Base-by-base conservation (phyloP, 1,284 basidiomycete species). In the Moesziomyces antarcticus region DNA sequence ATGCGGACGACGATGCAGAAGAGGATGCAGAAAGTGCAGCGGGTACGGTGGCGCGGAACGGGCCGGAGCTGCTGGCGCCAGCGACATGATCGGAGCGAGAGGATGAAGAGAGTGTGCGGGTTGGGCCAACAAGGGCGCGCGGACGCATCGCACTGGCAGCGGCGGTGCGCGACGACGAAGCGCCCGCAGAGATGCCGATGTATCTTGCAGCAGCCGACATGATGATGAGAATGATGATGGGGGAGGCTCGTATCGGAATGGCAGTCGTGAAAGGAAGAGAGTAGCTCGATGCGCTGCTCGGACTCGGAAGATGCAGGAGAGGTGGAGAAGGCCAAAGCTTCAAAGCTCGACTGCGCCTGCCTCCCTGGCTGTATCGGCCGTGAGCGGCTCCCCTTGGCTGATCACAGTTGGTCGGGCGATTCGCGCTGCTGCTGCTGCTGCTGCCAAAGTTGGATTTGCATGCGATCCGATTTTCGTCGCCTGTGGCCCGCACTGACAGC, bases 121-220 rank as follows among this genome's bases (percentile, higher is more conserved):
- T 24, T 49, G 27, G 35, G 49, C 27, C 35, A 25, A 51, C 57
- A 3, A 66, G 30, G 21, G 44, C 44, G 27, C 60, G 52, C 42
- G 58, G 66, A 51, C 50, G 50, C 35, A 69, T 43, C 13, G 60
- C 59, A 22, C 33, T 49, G 18, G 41, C 6, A 27, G 25, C 46
- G 8, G 37, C 45, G 22, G 58, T 33, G 21, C 60, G 66, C 35
- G 66, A 69, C 21, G 60, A 69, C 13, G 66, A 69, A 5, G 56
- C 66, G 35, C 56, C 56, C 1, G 44, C 49, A 25, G 59, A 63
- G 7, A 56, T 25, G 10, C 60, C 59, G 9, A 50, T 24, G 49
- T 63, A 52, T 50, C 66, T 58, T 41, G 66, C 41, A 44, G 60
- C 52, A 47, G 49, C 66, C 13, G 59, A 56, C 66, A 69, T 69